Conservation (phyloP, 345 rosid species). For the Bruguiera gymnorhiza region DNA sequence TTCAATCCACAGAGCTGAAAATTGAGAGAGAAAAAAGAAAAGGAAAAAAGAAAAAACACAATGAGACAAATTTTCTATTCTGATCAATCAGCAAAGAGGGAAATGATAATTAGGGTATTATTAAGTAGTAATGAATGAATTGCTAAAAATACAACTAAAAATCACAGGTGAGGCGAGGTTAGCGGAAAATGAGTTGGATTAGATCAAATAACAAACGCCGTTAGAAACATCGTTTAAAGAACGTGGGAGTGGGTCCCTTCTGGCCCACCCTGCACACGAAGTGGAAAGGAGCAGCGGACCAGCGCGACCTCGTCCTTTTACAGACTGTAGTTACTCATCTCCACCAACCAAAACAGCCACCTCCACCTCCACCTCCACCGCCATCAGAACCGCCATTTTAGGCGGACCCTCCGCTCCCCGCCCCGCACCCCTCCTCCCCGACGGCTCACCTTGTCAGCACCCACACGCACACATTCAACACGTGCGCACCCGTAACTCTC, state of each 20-base stretch:
- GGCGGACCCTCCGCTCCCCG: conserved; percentile 9
- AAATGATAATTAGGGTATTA: too few relatives aligned
- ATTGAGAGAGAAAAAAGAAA: too few relatives aligned
- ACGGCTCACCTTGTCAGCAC: neutral
- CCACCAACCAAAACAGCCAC: conserved; percentile 27
- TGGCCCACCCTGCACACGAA: too few relatives aligned
- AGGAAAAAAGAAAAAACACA: too few relatives aligned
- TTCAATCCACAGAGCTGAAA: too few relatives aligned
- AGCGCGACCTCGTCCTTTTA: conserved; percentile 25
- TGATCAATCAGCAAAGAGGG: too few relatives aligned
- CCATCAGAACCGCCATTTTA: conserved; percentile 36
- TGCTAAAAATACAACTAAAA: too few relatives aligned
- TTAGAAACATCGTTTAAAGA: neutral
- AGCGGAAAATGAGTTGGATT: conserved; percentile 8
- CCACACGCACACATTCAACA: too few relatives aligned
- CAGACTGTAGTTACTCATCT: conserved; percentile 45
- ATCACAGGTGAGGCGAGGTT: neutral
- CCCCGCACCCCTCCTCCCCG: conserved; percentile 5
- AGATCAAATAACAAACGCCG: neutral
- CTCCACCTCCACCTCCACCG: conserved; percentile 15
- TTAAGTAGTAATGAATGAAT: too few relatives aligned
- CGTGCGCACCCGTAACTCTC: too few relatives aligned
- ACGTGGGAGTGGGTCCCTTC: neutral
- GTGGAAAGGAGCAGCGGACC: too few relatives aligned
- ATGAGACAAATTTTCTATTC: too few relatives aligned